Evolutionary conservation across 768 basidiomycete genomes (phyloP), one percentile per base, ranked within the genome.

Genomic region (Tylopilus plumbeoviolaceoides): DNA sequence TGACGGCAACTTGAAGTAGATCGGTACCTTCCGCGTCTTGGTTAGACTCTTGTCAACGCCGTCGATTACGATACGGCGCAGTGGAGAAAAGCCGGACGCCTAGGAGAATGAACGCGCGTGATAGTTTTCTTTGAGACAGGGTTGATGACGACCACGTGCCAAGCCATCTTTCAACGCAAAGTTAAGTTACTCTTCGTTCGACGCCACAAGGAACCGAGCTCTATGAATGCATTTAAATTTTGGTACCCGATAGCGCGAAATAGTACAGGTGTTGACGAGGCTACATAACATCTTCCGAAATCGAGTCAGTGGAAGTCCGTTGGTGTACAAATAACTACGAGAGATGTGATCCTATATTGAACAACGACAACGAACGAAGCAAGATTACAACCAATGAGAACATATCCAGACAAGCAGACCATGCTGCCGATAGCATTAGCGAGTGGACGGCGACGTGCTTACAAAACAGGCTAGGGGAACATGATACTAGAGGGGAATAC

Each of bases 401-500:
- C 58, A 54, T 48, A 53, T 56, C 47, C 62, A 55, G 41, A 53
- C 62, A 50, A 40, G 56, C 64, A 64, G 64, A 50, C 64, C 66
- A 7, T 40, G 65, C 68, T 62, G 67, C 68, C 51, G 43, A 65
- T 58, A 64, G 59, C 59, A 44, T 62, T 58, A 57, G 5, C 55
- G 46, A 53, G 28, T 20, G 55, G 50, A 55, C 63, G 30, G 58
- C 48, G 53, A 57, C 50, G 33, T 56, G 57, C 56, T 35, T 30
- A 57, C 46, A 56, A 45, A 48, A 48, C 46, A 38, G 50, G 71
- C 78, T 82, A 91, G 33, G 89, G 89, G 76, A 90, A 91, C 79
- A 85, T 80, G 30, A 82, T 78, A 62, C 76, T 84, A 23, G 90
- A 90, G 7, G 91, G 92, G 76, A 91, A 91, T 48, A 94, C 85